Conservation (phyloP, 768 basidiomycete species). For the Panaeolus papilionaceus region DNA sequence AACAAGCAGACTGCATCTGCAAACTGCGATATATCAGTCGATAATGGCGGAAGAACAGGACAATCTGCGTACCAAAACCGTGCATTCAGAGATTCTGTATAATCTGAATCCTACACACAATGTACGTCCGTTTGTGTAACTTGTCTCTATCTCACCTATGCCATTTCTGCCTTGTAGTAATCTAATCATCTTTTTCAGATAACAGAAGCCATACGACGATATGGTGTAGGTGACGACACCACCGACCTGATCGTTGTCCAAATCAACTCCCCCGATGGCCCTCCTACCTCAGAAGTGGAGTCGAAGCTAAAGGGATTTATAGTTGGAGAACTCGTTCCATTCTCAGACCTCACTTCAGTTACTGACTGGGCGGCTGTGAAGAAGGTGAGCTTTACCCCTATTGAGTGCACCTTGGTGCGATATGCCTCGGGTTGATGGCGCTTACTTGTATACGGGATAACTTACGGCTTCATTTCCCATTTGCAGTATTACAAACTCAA, state of each 20-base stretch:
- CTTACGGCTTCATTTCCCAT: background rate
- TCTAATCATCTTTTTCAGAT: slow-evolving; percentile 56
- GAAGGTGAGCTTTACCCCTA: slow-evolving; percentile 60
- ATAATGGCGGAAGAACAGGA: slow-evolving; percentile 69
- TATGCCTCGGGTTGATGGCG: background rate
- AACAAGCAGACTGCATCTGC: slow-evolving; percentile 78
- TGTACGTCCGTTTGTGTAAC: slow-evolving; percentile 40
- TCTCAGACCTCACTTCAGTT: slow-evolving; percentile 48
- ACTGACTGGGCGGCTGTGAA: slow-evolving; percentile 80
- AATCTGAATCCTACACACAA: slow-evolving; percentile 87
- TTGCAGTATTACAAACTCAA: slow-evolving; percentile 73
- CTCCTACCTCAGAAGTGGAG: slow-evolving; percentile 44
- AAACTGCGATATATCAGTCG: slow-evolving; percentile 85
- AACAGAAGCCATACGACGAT: slow-evolving; percentile 84
- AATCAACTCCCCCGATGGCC: slow-evolving; percentile 49
- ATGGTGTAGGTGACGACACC: slow-evolving; percentile 77
- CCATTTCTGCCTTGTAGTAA: background rate
- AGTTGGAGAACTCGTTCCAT: slow-evolving; percentile 56
- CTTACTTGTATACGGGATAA: background rate
- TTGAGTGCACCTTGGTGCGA: background rate
- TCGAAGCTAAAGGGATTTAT: slow-evolving; percentile 64
- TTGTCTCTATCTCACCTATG: background rate
- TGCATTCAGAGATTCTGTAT: slow-evolving; percentile 94
- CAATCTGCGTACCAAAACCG: slow-evolving; percentile 77
- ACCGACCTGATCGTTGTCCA: slow-evolving; percentile 76